Evolutionary conservation across 1,139 yeast species (phyloP), one percentile per base, ranked within the genome.

Genomic region (Yamadazyma epiphylla): DNA sequence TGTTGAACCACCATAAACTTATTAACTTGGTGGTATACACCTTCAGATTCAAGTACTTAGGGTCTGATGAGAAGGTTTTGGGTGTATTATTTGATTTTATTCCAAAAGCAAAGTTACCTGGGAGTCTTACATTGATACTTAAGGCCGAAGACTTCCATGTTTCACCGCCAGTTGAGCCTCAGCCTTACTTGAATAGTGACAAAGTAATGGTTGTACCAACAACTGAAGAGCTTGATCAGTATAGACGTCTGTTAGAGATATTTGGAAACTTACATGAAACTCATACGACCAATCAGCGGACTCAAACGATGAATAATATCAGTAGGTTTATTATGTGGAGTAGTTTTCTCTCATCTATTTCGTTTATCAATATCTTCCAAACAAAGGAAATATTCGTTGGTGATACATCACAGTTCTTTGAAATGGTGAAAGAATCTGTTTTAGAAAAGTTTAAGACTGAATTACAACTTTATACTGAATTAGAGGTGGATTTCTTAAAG

Each of bases 311-410:
- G 20, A 49, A 58, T 12, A 68, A 65, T 30, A 46, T 66, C 9
- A 56, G 69, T 4, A 54, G 58, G 27, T 49, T 68, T 31, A 51
- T 65, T 10, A 43, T 60, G 4, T 70, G 76, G 77, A 40, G 51
- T 28, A 38, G 55, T 16, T 35, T 56, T 19, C 30, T 56, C 5
- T 46, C 52, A 2, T 28, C 42, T 3, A 32, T 56, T 3, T 27
- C 35, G 2, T 34, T 28, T 4, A 22, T 59, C 3, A 45, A 46
- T 19, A 35, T 60, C 6, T 54, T 45, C 33, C 65, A 60, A 28
- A 36, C 39, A 13, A 31, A 27, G 27, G 63, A 60, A 2, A 22
- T 41, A 12, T 38, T 48, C 14, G 53, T 60, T 59, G 41, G 28
- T 15, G 45, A 40, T 13, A 25, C 28, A 4, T 11, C 23, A 3